phyloP scores from a whole-genome alignment of 2,329 filamentous ascomycete genomes.

The Penicillium griseofulvum region DNA sequence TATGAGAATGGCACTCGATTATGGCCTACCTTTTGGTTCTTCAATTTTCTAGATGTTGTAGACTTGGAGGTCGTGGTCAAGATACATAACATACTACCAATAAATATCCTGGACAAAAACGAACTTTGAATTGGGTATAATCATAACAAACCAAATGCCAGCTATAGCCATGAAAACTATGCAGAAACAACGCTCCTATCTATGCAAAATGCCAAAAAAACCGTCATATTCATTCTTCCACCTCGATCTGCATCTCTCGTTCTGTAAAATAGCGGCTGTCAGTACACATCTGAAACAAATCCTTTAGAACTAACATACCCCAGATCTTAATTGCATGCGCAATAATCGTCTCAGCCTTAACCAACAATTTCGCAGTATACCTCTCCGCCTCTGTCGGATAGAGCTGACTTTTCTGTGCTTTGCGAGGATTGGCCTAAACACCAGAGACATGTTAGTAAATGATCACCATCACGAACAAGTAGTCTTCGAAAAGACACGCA shows the following conservation, averaged over 20 bases:
- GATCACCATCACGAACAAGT: not conserved
- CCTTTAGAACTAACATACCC: conserved; percentile 40
- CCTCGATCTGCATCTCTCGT: conserved; percentile 36
- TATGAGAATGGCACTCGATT: conserved; percentile 1
- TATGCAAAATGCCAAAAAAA: conserved; percentile 3
- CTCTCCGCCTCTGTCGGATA: conserved; percentile 58
- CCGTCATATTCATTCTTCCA: conserved; percentile 30
- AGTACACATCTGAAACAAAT: not conserved
- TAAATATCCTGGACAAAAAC: no score
- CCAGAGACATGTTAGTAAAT: not conserved
- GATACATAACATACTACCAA: not conserved
- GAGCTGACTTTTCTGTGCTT: conserved; percentile 50
- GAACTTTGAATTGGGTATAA: not conserved
- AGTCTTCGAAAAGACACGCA: conserved; percentile 1
- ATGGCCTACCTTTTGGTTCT: not conserved
- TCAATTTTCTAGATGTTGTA: not conserved
- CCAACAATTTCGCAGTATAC: conserved; percentile 62
- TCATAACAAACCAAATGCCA: not conserved
- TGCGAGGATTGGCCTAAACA: conserved; percentile 64
- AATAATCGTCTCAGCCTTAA: conserved; percentile 67
- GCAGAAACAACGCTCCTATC: conserved; percentile 37
- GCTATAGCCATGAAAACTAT: conserved; percentile 44
- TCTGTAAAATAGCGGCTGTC: conserved; percentile 24
- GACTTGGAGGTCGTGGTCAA: not conserved
- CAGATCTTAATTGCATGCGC: conserved; percentile 68